Evolutionary conservation across 306 rosid species (phyloP), one percentile per base, ranked within the genome.

Genomic region (Elaeagnus macrophylla): DNA sequence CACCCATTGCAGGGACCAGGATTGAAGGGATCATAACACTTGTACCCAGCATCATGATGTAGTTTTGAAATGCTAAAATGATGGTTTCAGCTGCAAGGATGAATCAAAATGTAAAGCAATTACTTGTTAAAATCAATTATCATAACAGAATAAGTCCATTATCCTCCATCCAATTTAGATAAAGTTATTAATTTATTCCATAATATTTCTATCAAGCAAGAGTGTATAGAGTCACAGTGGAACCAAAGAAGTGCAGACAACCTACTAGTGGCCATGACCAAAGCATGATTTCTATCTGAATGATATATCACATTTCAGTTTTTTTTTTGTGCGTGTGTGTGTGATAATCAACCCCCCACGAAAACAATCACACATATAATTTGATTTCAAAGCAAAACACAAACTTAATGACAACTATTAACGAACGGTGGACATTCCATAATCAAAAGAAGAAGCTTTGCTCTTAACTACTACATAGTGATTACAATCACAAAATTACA

Each of bases 1-100:
- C 97, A 61, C 97, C 97, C 97, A 91, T 91, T 57, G 75, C 89
- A 11, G 78, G 97, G 51, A 91, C 97, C 9, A 86, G 73, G 46
- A 75, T 1, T 5, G 97, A 72, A 37, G 97, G 97, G 69, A 91
- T 80, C 95, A 91, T 84, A 16, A 91, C 97, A 69, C 88, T 86
- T 43, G 94, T 91, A 46, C 97, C 97, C 55, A 91, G 76, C 94
- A 86, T 84, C 84, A 86, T 53, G 57, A 91, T 86, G 86, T 91
- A 91, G 65, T 91, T 86, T 72, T 91, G 97, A 76, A 91, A 91
- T 72, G 94, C 97, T 51, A 91, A 73, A 37, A 82, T 53, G 36
- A 91, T 76, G 51, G 96, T 83, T 82, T 91, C 96, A 60, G 66
- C 97, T 91, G 89, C 86, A 78, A 80, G 40, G 40, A 68, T 11